Conservation (phyloP, 2,329 filamentous ascomycete genomes). For the Paradendryphiella salina region DNA sequence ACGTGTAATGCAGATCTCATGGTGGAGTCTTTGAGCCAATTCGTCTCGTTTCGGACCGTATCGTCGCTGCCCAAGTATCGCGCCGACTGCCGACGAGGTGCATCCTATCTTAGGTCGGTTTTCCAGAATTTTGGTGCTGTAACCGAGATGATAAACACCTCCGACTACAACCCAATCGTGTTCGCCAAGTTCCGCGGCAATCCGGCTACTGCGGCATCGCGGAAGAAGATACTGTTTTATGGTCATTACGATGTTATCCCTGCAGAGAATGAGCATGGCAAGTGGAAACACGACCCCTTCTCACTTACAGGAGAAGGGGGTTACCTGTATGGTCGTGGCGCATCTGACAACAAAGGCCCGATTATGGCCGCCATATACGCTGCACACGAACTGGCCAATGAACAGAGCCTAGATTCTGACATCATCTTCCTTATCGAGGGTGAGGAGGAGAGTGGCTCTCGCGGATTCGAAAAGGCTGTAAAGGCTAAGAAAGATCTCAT, state of each 20-base stretch:
- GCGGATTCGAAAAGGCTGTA: constrained; percentile 85
- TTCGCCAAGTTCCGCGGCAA: constrained; percentile 84
- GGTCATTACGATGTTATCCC: constrained; percentile 97
- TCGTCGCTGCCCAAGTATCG: constrained; percentile 84
- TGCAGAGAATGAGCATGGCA: constrained; percentile 77
- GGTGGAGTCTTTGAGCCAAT: constrained; percentile 69
- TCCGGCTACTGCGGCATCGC: constrained; percentile 63
- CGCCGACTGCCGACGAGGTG: constrained; percentile 89
- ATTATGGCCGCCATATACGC: constrained; percentile 93
- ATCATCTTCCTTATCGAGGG: constrained; percentile 95
- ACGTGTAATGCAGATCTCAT: constrained; percentile 58
- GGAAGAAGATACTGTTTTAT: constrained; percentile 93
- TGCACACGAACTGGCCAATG: constrained; percentile 82
- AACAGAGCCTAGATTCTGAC: constrained; percentile 82
- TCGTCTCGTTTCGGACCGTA: constrained; percentile 89
- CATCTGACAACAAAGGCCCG: constrained; percentile 96
- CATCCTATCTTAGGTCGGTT: constrained; percentile 83
- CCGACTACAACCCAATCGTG: constrained; percentile 89
- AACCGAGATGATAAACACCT: constrained; percentile 79
- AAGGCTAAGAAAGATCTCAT: constrained; percentile 79
- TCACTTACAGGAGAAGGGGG: constrained; percentile 86
- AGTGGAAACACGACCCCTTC: constrained; percentile 89
- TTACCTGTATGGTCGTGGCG: constrained; percentile 92
- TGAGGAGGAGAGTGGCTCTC: constrained; percentile 92
- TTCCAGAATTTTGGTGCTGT: constrained; percentile 91